Base-by-base conservation (phyloP, 2,329 filamentous ascomycete genomes). In the Magnaporthiopsis rhizophila region DNA sequence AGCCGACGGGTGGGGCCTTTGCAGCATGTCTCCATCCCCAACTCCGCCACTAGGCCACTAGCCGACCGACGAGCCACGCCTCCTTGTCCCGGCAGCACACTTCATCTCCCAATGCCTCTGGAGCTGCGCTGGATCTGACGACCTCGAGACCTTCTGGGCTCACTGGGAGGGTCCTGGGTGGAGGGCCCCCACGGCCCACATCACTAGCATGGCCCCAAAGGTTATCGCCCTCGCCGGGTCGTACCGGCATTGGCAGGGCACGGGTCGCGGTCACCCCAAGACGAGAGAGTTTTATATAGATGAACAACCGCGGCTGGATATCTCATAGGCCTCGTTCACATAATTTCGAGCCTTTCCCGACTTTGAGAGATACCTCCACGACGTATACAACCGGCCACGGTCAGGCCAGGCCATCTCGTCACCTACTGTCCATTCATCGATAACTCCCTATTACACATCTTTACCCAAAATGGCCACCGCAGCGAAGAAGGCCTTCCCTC, bases 401-500 rank as follows among this genome's bases (percentile, higher is more conserved):
- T 18, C 38, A 45, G 13, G 1, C 4, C 3, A 45, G 6, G 4
- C 15, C 15, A 45, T 18, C 38, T 1, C 38, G 6, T 12, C 36
- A 7, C 8, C 2, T 53, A 9, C n/a, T n/a, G 2, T 24, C 2
- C 8, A 11, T 53, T 9, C 21, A 21, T 53, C n/a, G 45, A 53
- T 53, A 53, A 5, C 30, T 5, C 45, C 21, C 45, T 53, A 21
- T 50, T 58, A 9, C 12, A 58, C 57, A 58, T 5, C 26, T 32
- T 12, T 30, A 57, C 18, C 21, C 45, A 50, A 58, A 13, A 62
- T 62, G 61, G 50, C 26, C 21, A 24, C 61, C 26, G 28, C 13
- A 21, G 53, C 53, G 4, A 56, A 38, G 61, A 58, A 38, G 32
- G 26, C 45, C 21, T 62, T 62, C 50, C 80, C 81, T 36, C 76